phyloP scores from a whole-genome alignment of 768 basidiomycete species.

The Coprinopsis sp. region DNA sequence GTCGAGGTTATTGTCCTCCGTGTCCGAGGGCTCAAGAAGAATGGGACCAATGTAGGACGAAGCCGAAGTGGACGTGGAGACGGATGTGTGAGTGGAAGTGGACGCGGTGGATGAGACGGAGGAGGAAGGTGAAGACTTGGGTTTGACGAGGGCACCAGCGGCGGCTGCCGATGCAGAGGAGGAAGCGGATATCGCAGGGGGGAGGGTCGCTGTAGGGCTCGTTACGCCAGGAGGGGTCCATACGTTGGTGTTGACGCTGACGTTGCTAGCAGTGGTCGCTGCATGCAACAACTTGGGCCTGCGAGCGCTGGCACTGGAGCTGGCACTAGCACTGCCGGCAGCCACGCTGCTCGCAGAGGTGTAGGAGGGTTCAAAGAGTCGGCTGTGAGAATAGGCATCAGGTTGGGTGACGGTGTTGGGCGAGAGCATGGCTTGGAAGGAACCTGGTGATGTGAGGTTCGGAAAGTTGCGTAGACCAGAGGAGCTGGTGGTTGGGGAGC shows the following conservation, averaged over 20 bases:
- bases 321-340: too few species aligned
- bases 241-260: background rate
- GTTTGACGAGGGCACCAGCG: conserved; percentile 1
- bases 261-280: background rate
- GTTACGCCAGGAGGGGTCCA: background rate
- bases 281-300: conserved; percentile 2
- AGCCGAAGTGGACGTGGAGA: conserved; percentile 2
- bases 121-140: conserved; percentile 1
- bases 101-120: background rate
- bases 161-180: conserved; percentile 4
- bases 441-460: conserved; percentile 2
- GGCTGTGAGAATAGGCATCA: conserved; percentile 4
- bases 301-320: too few species aligned
- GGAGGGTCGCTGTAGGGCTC: background rate
- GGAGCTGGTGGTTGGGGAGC: conserved; percentile 7
- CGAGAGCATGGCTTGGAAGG: background rate
- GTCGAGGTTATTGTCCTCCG: conserved; percentile 10
- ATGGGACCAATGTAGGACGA: conserved; percentile 32
- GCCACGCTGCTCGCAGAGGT: too few species aligned
- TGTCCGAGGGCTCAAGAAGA: conserved; percentile 5
- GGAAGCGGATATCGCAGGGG: background rate
- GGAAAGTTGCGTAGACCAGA: conserved; percentile 7
- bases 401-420: conserved; percentile 2
- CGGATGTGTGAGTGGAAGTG: background rate
- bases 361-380: conserved; percentile 5